Evolutionary conservation across 768 basidiomycete species (phyloP), one percentile per base, ranked within the genome.

Genomic region (Plicaturopsis crispa): DNA sequence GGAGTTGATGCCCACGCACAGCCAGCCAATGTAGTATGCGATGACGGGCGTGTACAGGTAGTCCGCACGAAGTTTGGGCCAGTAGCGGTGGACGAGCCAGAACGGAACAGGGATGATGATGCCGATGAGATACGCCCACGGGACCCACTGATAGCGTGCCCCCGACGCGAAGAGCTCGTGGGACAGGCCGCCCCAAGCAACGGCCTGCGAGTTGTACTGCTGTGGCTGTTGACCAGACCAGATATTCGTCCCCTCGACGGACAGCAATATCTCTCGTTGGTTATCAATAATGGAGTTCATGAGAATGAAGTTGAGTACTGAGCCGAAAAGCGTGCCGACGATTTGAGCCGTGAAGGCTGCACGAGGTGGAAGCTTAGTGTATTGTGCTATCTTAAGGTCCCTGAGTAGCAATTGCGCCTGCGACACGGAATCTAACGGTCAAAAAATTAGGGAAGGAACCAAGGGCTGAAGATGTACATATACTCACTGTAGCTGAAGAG

Each of bases 241-340:
- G 35, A 73, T 64, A 46, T 73, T 70, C 1, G 78, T 76, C 22
- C 76, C 76, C 46, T 80, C 60, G 0, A 73, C 66, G 4, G 67
- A 70, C 18, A 78, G 55, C 3, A 81, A 53, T 19, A 75, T 70
- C 0, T 66, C 63, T 1, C 65, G 61, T 33, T 78, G 72, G 26
- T 54, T 63, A 36, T 64, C 60, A 49, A 81, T 65, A 41, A 81
- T 73, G 1, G 66, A 65, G 44, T 73, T 77, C 77, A 78, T 78
- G 36, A 81, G 48, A 31, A 78, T 43, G 38, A 66, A 73, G 50
- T 69, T 72, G 34, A 72, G 49, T 37, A 70, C 46, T 24, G 66
- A 58, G 46, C 71, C 72, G 38, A 75, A 53, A 21, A 75, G 44
- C 4, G 73, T 73, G 18, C 73, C 73, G 26, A 65, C 41, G 11